These are phyloP conservation scores for Tricholomella constricta DNA, from an alignment of 768 basidiomycete genomes.

Conservation along the genomic window DNA sequence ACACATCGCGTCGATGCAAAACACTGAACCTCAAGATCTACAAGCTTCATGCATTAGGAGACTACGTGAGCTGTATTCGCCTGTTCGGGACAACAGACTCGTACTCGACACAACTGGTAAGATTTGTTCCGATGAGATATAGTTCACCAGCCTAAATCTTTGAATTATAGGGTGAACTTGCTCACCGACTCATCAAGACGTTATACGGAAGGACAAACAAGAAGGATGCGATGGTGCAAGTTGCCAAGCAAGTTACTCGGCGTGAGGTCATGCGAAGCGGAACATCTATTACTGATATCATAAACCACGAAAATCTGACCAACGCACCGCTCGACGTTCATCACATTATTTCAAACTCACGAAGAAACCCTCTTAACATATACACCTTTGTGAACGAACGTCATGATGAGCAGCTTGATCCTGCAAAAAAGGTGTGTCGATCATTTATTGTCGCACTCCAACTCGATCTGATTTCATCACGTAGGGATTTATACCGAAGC, in stretches of 20 bases:
- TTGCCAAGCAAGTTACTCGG: conserved; percentile 22
- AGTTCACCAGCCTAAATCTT: not conserved
- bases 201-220: conserved; percentile 41
- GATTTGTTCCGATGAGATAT: not conserved
- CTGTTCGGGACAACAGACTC: conserved; percentile 38
- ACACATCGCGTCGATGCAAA: not conserved
- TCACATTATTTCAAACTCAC: conserved; percentile 20
- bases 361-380: conserved; percentile 21
- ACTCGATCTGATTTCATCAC: not conserved
- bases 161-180: conserved; percentile 38
- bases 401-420: not conserved
- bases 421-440: conserved; percentile 1
- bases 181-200: conserved; percentile 40
- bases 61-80: conserved; percentile 33
- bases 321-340: not conserved
- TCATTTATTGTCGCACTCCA: not conserved
- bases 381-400: conserved; percentile 11
- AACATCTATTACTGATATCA: not conserved
- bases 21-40: conserved; percentile 32
- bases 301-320: not conserved
- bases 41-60: conserved; percentile 41
- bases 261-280: not conserved
- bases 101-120: conserved; percentile 42
- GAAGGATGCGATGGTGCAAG: conserved; percentile 25
- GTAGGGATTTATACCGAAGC: conserved; percentile 31